These are phyloP conservation scores for Naganishia albida DNA, from an alignment of 1,284 basidiomycete species.

Conservation along the genomic window DNA sequence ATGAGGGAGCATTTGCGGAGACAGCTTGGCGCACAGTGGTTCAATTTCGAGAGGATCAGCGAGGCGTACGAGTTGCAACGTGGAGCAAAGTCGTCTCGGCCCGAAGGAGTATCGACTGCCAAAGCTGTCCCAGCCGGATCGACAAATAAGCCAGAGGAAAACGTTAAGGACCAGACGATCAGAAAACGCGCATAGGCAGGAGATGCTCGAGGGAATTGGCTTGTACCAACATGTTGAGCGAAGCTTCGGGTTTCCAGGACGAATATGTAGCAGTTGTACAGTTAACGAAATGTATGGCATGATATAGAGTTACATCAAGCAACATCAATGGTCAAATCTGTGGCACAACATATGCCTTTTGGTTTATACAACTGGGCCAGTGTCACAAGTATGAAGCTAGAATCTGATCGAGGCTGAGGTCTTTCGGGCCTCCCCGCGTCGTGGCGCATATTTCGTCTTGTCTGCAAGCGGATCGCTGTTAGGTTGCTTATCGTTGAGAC, in stretches of 20 bases:
- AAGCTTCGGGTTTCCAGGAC: too few relatives aligned
- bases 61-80: constrained; percentile 7
- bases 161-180: too few relatives aligned
- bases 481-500: background rate
- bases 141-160: too few relatives aligned
- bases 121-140: background rate
- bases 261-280: too few relatives aligned
- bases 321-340: too few relatives aligned
- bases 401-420: constrained; percentile 2
- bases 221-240: too few relatives aligned
- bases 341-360: background rate
- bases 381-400: background rate
- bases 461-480: background rate
- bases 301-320: too few relatives aligned
- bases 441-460: constrained; percentile 3
- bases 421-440: constrained; percentile 12
- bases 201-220: too few relatives aligned
- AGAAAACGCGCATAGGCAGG: too few relatives aligned
- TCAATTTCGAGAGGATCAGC: constrained; percentile 13
- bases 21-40: constrained; percentile 9
- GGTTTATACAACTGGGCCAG: background rate
- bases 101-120: too few relatives aligned
- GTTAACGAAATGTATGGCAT: background rate
- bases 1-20: constrained; percentile 7
- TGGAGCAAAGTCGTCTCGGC: background rate